Evolutionary conservation across 768 basidiomycete species (phyloP).

Genomic region (Suillus ampliporus): DNA sequence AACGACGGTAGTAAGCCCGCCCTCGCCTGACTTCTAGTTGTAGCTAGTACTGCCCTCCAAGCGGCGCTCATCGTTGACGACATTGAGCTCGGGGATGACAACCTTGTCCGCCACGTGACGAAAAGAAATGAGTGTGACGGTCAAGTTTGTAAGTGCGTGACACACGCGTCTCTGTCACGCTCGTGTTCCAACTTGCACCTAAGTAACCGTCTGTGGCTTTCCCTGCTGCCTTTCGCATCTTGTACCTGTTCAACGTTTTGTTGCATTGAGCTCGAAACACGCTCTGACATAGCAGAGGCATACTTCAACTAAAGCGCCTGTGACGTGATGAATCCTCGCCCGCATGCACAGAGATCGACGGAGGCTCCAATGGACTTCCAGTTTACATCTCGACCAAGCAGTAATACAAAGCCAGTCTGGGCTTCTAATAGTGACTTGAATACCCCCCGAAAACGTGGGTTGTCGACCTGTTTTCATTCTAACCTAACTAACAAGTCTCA

Average conservation of each 20-base stretch:
- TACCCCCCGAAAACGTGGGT: conserved; percentile 74
- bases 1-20: conserved; percentile 22
- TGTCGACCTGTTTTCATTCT: conserved; percentile 18
- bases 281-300: neutral
- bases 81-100: neutral
- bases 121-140: conserved; percentile 22
- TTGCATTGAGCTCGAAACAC: neutral
- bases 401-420: conserved; percentile 63
- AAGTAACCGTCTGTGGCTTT: neutral
- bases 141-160: conserved; percentile 29
- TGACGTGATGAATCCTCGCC: conserved; percentile 30
- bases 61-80: neutral
- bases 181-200: conserved; percentile 7
- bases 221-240: neutral
- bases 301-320: neutral
- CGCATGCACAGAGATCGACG: conserved; percentile 54
- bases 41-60: conserved; percentile 7
- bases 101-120: conserved; percentile 18
- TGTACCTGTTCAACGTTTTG: neutral
- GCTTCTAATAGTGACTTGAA: conserved; percentile 51
- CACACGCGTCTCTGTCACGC: conserved; percentile 36
- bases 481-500: conserved; percentile 38
- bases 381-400: conserved; percentile 71
- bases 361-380: conserved; percentile 93
- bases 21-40: conserved; percentile 23